Evolutionary conservation across 164 flowering plant species (phyloP), one percentile per base, ranked within the genome.

Genomic region (Sedum album): DNA sequence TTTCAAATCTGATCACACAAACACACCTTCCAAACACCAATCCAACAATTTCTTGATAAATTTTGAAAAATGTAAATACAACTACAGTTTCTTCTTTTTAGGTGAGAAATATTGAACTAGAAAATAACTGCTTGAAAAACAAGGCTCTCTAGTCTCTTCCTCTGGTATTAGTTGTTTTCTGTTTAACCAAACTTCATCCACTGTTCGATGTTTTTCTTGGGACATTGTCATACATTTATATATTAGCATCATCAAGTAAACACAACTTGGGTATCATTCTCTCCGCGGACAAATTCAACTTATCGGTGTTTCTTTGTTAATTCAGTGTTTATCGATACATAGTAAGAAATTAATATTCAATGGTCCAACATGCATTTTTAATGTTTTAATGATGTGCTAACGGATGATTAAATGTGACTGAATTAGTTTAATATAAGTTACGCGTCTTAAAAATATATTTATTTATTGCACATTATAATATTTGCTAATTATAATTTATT

Each of bases 291-390:
- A 48, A 21, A 51, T 51, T 51, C 57, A 21, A 51, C 57, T n/a
- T 51, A 51, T 51, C 57, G 8, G 57, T 51, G 26, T 51, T 21
- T 51, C 26, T 8, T 51, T 51, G 6, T 51, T n/a, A 51, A 51
- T 51, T 51, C 28, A 4, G 57, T 21, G 57, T 21, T 21, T 23
- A 53, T 6, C 23, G 17, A 6, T 17, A 25, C 13, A 21, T 21
- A 53, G 9, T 25, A 53, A 53, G 14, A 6, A 7, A 4, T 13
- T 53, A 5, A 53, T 53, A 53, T 53, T 53, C 60, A 53, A 21
- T 23, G 60, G 60, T 23, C 60, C 57, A 51, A 51, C 57, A 51
- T 51, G 57, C 57, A n/a, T 51, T 51, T 51, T 51, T 51, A 51
- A 35, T 35, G 38, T 35, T 35, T 35, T 3, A 35, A 35, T 35